Percentiles rank a stretch among this genome's conserved stretches.
Evolutionary conservation across 2,329 filamentous ascomycete species (phyloP).

Genomic region (Bipolaris victoriae): DNA sequence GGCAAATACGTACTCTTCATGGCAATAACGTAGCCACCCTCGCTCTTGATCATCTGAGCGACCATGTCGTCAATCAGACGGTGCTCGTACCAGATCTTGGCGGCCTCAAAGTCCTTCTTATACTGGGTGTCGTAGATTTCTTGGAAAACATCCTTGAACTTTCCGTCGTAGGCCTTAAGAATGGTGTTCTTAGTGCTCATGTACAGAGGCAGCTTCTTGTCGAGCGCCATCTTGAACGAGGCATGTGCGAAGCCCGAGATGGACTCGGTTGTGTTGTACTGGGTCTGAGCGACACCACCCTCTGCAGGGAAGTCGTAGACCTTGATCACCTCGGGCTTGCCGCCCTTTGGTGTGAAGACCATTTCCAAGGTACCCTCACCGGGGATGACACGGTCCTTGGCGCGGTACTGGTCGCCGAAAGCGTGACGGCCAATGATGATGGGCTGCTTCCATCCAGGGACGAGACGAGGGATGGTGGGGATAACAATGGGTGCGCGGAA

Average conservation of each 20-base stretch:
- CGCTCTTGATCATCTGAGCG: conserved; percentile 99
- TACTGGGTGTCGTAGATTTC: conserved; percentile 90
- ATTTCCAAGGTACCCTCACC: conserved; percentile 89
- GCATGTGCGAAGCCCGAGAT: conserved; percentile 95
- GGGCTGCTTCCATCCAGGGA: conserved; percentile 97
- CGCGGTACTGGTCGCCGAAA: conserved; percentile 98
- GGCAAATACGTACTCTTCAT: conserved; percentile 75
- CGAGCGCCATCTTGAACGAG: conserved; percentile 91
- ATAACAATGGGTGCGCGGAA: conserved; percentile 99
- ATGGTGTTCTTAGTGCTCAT: conserved; percentile 99
- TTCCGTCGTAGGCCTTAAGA: conserved; percentile 96
- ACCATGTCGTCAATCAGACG: conserved; percentile 99
- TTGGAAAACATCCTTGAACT: conserved; percentile 99
- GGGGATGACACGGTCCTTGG: conserved; percentile 85
- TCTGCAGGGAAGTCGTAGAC: conserved; percentile 88
- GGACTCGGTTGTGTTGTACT: conserved; percentile 98
- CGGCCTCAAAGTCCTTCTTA: conserved; percentile 85
- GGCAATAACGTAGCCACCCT: conserved; percentile 94
- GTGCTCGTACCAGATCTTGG: conserved; percentile 99
- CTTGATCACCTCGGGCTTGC: conserved; percentile 81
- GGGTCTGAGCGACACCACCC: conserved; percentile 88
- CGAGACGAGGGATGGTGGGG: conserved; percentile 85
- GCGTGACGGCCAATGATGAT: conserved; percentile 99
- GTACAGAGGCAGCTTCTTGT: conserved; percentile 90
- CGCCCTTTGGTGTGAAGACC: conserved; percentile 86